phyloP scores from a whole-genome alignment of 805 yeast species.

The Suhomyces sp. region DNA sequence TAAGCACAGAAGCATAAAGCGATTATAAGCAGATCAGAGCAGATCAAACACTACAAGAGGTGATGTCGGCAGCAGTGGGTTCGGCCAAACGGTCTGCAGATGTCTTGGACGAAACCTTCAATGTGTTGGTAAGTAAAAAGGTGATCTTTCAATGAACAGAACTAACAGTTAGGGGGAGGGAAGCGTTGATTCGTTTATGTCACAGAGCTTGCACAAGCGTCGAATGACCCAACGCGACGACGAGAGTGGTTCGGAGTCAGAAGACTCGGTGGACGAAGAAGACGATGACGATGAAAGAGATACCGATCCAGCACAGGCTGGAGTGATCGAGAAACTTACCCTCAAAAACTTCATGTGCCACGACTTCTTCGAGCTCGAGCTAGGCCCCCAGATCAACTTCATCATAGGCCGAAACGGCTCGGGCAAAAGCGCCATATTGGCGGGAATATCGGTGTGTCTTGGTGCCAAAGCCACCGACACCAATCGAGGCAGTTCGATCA shows the following conservation, averaged over 20 bases:
- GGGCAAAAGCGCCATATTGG: conserved; percentile 84
- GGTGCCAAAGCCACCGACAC: conserved; percentile 90
- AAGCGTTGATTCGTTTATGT: conserved; percentile 10
- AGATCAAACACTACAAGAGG: no score
- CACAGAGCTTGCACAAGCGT: conserved; percentile 5
- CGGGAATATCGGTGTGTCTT: conserved; percentile 81
- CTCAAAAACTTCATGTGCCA: conserved; percentile 89
- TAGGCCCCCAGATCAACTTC: conserved; percentile 81
- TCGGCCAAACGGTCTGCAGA: background rate
- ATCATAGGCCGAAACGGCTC: conserved; percentile 89
- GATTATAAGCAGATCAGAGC: no score
- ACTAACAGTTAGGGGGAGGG: conserved; percentile 5
- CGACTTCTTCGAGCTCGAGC: conserved; percentile 65
- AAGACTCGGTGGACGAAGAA: conserved; percentile 14
- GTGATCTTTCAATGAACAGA: no score
- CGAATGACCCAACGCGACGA: conserved; percentile 4
- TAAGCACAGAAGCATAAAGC: no score
- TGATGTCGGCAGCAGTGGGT: background rate
- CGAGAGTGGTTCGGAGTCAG: background rate
- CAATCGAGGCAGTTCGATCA: conserved; percentile 72
- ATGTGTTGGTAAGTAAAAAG: background rate
- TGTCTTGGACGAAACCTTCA: background rate
- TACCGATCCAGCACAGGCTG: conserved; percentile 45
- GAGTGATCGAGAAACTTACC: conserved; percentile 61
- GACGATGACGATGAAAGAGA: conserved; percentile 14